Evolutionary conservation across 352 stramenopile genomes (phyloP).

Genomic region (Globisporangium yorkense): DNA sequence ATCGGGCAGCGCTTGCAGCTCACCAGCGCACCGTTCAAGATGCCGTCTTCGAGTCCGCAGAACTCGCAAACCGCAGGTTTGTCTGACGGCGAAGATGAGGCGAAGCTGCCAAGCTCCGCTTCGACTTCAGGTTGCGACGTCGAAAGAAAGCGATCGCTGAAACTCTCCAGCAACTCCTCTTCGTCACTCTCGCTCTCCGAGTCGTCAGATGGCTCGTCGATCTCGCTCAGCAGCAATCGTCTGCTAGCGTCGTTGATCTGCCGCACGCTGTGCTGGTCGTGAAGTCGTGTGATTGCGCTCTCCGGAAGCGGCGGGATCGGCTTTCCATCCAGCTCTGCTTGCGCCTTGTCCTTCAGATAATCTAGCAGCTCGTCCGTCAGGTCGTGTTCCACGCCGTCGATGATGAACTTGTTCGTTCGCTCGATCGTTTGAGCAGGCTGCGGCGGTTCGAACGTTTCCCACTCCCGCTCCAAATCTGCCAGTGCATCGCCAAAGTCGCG

Average conservation of each 20-base stretch:
- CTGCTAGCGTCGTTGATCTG: constrained; percentile 6
- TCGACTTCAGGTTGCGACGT: constrained; percentile 1
- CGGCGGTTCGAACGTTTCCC: constrained; percentile 44
- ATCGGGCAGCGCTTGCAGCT: constrained; percentile 49
- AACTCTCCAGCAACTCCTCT: constrained; percentile 43
- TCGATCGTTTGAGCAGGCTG: constrained; percentile 43
- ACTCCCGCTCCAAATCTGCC: constrained; percentile 56
- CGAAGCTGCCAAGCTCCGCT: not conserved
- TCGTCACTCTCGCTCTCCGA: constrained; percentile 38
- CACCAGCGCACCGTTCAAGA: constrained; percentile 52
- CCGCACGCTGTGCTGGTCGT: constrained; percentile 9
- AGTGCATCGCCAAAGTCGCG: constrained; percentile 45
- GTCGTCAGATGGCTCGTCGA: constrained; percentile 27
- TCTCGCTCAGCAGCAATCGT: constrained; percentile 1
- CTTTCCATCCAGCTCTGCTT: constrained; percentile 49
- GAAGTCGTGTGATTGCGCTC: constrained; percentile 25
- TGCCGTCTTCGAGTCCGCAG: constrained; percentile 55
- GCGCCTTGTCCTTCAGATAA: constrained; percentile 59
- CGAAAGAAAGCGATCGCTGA: constrained; percentile 40
- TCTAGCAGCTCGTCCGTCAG: constrained; percentile 64
- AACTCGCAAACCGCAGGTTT: constrained; percentile 32
- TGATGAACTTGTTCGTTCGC: constrained; percentile 58
- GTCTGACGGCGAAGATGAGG: not conserved
- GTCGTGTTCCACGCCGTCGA: constrained; percentile 64
- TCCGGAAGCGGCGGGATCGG: constrained; percentile 40